Conservation (phyloP, 108 stramenopile species). For the Nitzschia putrida region DNA sequence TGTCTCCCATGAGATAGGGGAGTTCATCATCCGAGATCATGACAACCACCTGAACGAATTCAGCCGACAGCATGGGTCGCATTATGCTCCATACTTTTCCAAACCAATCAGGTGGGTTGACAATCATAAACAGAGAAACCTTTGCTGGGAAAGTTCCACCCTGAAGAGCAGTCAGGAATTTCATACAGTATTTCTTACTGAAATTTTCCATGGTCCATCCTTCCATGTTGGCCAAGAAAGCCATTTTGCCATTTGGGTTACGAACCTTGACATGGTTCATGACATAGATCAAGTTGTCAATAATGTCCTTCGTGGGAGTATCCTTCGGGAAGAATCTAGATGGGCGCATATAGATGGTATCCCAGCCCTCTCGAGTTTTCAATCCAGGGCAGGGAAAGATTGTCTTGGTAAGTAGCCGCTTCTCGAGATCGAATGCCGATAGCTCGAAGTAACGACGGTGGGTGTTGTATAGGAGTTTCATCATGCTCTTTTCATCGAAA, state of each 20-base stretch:
- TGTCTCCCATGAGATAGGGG: slow-evolving; percentile 16
- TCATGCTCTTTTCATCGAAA: neutral
- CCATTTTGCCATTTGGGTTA: slow-evolving; percentile 44
- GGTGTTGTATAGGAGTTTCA: neutral
- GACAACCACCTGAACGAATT: slow-evolving; percentile 47
- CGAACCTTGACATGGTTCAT: slow-evolving; percentile 34
- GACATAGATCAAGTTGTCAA: slow-evolving; percentile 51
- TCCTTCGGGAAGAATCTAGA: slow-evolving; percentile 51
- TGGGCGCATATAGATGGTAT: slow-evolving; percentile 55
- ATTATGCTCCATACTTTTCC: slow-evolving; percentile 44
- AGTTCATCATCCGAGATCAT: slow-evolving; percentile 36
- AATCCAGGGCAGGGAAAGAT: slow-evolving; percentile 55
- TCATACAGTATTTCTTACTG: slow-evolving; percentile 35
- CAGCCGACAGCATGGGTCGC: slow-evolving; percentile 44
- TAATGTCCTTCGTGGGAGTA: slow-evolving; percentile 45
- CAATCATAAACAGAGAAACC: slow-evolving; percentile 53
- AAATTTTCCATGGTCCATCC: slow-evolving; percentile 56
- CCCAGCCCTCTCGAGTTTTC: slow-evolving; percentile 36
- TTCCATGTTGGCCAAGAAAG: slow-evolving; percentile 54
- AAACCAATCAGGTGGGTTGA: slow-evolving; percentile 58
- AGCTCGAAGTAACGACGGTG: slow-evolving; percentile 8
- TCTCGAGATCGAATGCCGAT: slow-evolving; percentile 4
- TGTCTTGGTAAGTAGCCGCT: slow-evolving; percentile 20
- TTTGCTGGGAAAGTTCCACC: slow-evolving; percentile 42
- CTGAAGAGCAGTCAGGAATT: slow-evolving; percentile 56